Percentiles rank a stretch among this genome's conserved stretches.
Conservation (phyloP, 768 basidiomycete genomes). For the Psilocybe cubensis region DNA sequence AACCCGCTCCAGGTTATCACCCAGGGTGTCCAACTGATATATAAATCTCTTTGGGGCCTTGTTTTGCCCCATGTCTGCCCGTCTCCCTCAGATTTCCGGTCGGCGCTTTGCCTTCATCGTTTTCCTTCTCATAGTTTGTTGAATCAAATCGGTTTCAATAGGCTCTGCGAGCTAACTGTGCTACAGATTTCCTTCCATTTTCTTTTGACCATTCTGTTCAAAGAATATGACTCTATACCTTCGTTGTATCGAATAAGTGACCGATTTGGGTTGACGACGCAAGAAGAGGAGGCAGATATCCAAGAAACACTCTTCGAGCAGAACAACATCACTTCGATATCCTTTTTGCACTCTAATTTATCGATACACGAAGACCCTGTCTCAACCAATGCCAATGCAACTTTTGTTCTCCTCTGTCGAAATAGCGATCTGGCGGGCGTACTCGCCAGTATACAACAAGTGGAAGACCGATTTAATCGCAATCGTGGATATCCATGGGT, state of each 20-base stretch:
- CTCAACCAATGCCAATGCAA: slow-evolving; percentile 63
- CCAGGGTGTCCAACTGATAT: neutral
- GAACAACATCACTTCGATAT: neutral
- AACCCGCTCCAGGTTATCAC: neutral
- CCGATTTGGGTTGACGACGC: slow-evolving; percentile 23
- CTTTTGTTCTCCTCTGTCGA: slow-evolving; percentile 74
- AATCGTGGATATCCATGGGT: slow-evolving; percentile 78
- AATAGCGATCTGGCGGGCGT: slow-evolving; percentile 58
- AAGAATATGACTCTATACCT: slow-evolving; percentile 51
- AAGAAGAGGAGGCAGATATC: neutral
- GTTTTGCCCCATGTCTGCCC: slow-evolving; percentile 14
- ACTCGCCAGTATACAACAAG: slow-evolving; percentile 59
- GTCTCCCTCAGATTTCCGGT: slow-evolving; percentile 44
- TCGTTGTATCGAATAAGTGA: slow-evolving; percentile 43
- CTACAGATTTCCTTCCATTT: slow-evolving; percentile 59
- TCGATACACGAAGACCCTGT: neutral
- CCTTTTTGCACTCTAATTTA: neutral
- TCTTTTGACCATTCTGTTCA: slow-evolving; percentile 52
- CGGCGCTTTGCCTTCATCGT: slow-evolving; percentile 59
- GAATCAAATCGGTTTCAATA: neutral
- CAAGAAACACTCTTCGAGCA: neutral
- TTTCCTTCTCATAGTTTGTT: slow-evolving; percentile 49
- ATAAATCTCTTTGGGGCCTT: neutral
- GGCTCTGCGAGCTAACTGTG: neutral
- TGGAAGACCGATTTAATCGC: slow-evolving; percentile 87